These are phyloP conservation scores for Trametes hirsuta DNA, from an alignment of 1,284 basidiomycete genomes.

Conservation along the genomic window DNA sequence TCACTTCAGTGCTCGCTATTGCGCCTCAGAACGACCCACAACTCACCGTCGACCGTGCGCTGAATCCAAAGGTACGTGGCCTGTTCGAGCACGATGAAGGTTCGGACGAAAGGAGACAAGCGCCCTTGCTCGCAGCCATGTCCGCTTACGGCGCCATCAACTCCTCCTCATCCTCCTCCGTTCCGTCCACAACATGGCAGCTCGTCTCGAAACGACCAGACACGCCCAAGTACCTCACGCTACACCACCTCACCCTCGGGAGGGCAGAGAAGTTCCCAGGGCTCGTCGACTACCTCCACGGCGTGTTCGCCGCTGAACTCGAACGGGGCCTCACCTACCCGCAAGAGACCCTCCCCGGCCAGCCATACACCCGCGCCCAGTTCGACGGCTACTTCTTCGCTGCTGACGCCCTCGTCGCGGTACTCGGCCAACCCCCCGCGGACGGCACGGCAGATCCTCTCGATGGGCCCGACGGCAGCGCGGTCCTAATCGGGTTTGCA, in stretches of 20 bases:
- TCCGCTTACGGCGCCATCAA: constrained; percentile 38
- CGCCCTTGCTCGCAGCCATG: constrained; percentile 22
- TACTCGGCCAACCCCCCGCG: constrained; percentile 41
- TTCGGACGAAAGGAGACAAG: neutral
- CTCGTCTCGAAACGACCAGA: constrained; percentile 11
- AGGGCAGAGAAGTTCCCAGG: constrained; percentile 47
- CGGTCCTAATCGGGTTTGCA: constrained; percentile 44
- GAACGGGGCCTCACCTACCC: constrained; percentile 84
- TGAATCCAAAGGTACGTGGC: neutral
- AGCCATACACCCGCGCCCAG: constrained; percentile 51
- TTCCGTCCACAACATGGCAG: constrained; percentile 34
- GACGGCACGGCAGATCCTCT: constrained; percentile 24
- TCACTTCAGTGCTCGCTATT: no score
- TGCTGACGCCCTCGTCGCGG: constrained; percentile 75
- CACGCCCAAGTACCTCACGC: constrained; percentile 39
- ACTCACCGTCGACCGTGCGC: no score
- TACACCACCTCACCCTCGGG: constrained; percentile 67
- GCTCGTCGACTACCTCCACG: constrained; percentile 64
- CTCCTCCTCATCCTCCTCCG: neutral
- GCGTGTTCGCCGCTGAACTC: constrained; percentile 74
- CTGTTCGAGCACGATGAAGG: neutral
- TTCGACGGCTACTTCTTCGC: constrained; percentile 80
- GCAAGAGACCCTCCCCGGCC: constrained; percentile 55
- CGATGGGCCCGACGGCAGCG: constrained; percentile 35
- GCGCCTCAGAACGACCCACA: no score